Evolutionary conservation across 225 moss, liverwort and hornwort genomes (phyloP).

Genomic region (Antitrichia curtipendula): DNA sequence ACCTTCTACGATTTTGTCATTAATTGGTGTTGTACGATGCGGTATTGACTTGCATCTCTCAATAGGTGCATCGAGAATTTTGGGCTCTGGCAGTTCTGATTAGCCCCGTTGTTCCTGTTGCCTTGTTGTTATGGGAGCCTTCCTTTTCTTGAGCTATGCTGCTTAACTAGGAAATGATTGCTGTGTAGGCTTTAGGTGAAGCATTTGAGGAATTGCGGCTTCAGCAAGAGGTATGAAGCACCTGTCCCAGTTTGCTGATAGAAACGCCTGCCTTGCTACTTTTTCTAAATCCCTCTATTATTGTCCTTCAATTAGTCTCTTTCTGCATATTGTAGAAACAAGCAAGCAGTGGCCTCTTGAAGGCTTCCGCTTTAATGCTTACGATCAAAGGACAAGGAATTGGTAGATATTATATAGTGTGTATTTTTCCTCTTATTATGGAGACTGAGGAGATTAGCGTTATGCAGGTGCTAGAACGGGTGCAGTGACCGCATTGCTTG

Average conservation of each 20-base stretch:
- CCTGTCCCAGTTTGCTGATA: not conserved
- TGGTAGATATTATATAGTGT: not conserved
- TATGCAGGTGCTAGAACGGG: constrained; percentile 69
- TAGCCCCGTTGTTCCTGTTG: not conserved
- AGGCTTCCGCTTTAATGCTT: not conserved
- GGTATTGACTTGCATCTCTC: not conserved
- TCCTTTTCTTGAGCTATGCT: not conserved
- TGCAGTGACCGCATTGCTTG: constrained; percentile 66
- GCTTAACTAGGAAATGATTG: not conserved
- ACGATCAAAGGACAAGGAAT: not conserved
- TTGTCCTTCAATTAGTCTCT: not conserved
- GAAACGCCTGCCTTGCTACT: not conserved
- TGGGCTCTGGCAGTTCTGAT: not conserved
- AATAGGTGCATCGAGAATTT: not conserved
- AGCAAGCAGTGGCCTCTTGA: not conserved
- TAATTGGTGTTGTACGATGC: not conserved
- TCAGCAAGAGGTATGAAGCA: not conserved
- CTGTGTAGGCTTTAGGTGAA: constrained; percentile 46
- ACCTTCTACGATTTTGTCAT: not conserved
- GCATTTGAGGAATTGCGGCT: constrained; percentile 5
- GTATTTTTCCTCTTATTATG: not conserved
- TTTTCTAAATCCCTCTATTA: not conserved
- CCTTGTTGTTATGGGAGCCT: not conserved
- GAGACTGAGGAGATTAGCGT: not conserved
- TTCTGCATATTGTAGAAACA: not conserved